Evolutionary conservation across 208 protist species (phyloP).

Genomic region (Leishmania guyanensis): DNA sequence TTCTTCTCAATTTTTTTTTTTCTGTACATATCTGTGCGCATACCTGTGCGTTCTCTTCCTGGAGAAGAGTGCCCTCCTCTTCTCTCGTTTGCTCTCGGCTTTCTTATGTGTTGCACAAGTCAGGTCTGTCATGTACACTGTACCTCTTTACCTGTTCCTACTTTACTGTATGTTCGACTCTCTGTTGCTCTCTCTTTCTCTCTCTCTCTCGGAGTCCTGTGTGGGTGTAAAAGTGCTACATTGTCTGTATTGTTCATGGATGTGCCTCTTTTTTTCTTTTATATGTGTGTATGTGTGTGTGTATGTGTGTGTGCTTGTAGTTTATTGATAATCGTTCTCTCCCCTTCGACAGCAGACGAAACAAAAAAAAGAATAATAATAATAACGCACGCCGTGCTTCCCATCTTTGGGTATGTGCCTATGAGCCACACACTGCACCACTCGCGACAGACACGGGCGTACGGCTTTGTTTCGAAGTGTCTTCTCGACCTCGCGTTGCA

Average conservation of each 20-base stretch:
- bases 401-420: no score
- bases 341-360: neutral
- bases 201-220: neutral
- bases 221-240: neutral
- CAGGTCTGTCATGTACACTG: neutral
- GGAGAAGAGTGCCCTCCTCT: neutral
- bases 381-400: no score
- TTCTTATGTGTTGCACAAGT: neutral
- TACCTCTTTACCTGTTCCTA: neutral
- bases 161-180: neutral
- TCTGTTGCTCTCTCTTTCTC: neutral
- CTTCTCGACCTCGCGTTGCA: neutral
- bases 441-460: neutral
- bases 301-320: neutral
- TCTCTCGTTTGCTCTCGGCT: neutral
- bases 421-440: neutral
- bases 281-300: neutral
- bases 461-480: neutral
- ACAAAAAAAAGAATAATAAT: neutral
- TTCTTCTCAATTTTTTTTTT: neutral
- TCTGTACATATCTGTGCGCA: neutral
- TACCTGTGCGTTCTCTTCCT: neutral
- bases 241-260: neutral
- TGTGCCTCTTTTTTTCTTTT: neutral
- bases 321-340: no score